phyloP scores from a whole-genome alignment of 2,329 filamentous ascomycete species.

The Aspergillus nomiae region DNA sequence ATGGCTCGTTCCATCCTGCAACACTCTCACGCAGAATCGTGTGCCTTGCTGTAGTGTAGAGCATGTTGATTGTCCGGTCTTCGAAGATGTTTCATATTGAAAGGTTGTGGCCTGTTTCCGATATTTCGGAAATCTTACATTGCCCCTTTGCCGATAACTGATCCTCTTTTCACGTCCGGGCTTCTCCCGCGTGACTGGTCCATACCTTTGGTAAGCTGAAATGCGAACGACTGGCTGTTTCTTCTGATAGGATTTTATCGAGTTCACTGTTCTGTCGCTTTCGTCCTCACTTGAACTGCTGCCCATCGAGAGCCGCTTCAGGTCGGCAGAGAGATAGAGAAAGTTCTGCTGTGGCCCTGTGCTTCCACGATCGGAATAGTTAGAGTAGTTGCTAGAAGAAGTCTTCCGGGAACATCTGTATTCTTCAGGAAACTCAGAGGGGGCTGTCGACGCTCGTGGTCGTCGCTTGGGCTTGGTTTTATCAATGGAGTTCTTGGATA shows the following conservation, averaged over 20 bases:
- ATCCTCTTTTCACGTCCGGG: constrained; percentile 27
- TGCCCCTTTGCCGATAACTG: constrained; percentile 19
- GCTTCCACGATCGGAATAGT: constrained; percentile 14
- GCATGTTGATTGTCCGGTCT: constrained; percentile 19
- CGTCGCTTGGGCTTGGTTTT: constrained; percentile 17
- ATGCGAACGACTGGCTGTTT: constrained; percentile 37
- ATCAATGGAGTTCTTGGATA: constrained; percentile 28
- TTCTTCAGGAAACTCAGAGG: constrained; percentile 11
- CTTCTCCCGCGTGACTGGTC: constrained; percentile 37
- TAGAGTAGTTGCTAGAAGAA: constrained; percentile 17
- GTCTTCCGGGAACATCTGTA: constrained; percentile 11
- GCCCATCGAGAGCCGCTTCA: constrained; percentile 16
- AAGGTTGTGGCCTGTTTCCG: constrained; percentile 8
- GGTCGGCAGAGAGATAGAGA: constrained; percentile 6
- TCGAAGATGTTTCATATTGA: constrained; percentile 1
- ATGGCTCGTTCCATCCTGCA: constrained; percentile 30
- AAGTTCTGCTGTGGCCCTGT: constrained; percentile 9
- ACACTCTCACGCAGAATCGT: constrained; percentile 26
- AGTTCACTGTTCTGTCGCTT: constrained; percentile 6
- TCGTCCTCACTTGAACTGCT: constrained; percentile 19
- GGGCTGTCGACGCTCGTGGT: constrained; percentile 17
- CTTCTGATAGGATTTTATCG: constrained; percentile 8
- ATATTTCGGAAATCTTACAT: constrained; percentile 26
- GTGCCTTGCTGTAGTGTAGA: constrained; percentile 27
- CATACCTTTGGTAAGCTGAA: constrained; percentile 41